These are phyloP conservation scores for Betula pendula DNA, from an alignment of 306 rosid genomes.

Conservation along the genomic window DNA sequence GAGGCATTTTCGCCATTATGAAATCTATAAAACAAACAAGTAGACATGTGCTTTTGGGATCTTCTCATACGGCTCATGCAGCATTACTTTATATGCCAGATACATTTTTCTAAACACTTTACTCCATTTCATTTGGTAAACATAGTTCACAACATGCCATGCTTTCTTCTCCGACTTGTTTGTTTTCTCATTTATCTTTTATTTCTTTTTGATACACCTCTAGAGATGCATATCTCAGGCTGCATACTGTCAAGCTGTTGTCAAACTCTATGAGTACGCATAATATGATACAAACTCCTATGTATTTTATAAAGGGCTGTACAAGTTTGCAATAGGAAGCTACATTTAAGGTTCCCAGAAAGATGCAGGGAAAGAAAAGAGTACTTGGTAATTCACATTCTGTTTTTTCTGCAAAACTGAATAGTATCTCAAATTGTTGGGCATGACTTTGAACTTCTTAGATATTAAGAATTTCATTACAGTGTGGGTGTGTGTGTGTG, in stretches of 20 bases:
- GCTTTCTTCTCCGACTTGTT: background rate
- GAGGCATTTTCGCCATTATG: background rate
- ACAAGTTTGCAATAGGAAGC: background rate
- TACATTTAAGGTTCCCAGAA: background rate
- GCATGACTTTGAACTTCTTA: background rate
- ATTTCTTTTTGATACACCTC: background rate
- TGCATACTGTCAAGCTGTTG: background rate
- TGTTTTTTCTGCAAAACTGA: background rate
- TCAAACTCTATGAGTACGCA: background rate
- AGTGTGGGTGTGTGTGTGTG: too few species aligned
- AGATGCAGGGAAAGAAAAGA: background rate
- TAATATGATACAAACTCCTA: background rate
- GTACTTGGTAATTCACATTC: background rate
- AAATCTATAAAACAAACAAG: background rate
- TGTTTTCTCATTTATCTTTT: background rate
- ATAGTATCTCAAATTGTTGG: background rate
- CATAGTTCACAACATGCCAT: background rate
- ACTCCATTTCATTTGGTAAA: background rate
- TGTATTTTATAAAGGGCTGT: background rate
- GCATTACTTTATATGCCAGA: background rate
- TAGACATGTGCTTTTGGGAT: background rate
- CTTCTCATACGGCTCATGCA: background rate
- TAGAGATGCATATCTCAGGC: constrained; percentile 1
- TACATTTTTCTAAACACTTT: background rate
- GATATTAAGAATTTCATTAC: too few species aligned